Base-by-base conservation (phyloP, 441 rosid genomes). In the Populus hybrid region DNA sequence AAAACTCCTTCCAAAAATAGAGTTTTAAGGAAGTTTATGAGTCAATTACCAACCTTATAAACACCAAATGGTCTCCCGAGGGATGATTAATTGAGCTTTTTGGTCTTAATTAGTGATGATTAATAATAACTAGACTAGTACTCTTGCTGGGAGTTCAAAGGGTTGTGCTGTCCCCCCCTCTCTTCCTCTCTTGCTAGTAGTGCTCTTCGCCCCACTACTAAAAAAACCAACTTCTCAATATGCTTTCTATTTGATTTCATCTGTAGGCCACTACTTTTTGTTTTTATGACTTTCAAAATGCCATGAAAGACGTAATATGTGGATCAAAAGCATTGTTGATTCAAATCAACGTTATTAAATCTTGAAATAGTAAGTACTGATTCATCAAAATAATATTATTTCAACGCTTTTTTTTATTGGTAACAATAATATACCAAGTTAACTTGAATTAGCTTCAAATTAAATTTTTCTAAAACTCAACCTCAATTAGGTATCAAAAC, bases 221-320 rank as follows among this genome's bases (percentile, higher is more conserved):
- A 65, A 28, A 76, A 75, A 77, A 66, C 46, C 75, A 76, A 69
- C 50, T 69, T 59, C 35, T 74, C 34, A 30, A 70, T 70, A 35
- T 61, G 72, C 46, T 77, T 66, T 71, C 11, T 26, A 69, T 78
- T 75, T 76, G 79, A 78, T 81, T 79, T 83, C 79, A 24, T 74
- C 21, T 80, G 80, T 32, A 74, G 83, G 79, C 87, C 86, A 85
- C 86, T 83, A 79, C 71, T 26, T 68, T 61, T 63, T 38, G 7
- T 12, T 53, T 16, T 16, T 53, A 76, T 78, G 32, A 78, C 76
- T 72, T 75, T 30, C 36, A 73, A 72, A 61, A 63, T 35, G 67
- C 53, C 40, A 32, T 68, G 79, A 83, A 79, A 82, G 70, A 81
- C 77, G 73, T 75, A 82, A 79, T 73, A 30, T 24, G 69, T 78